Percentiles rank a stretch among this genome's conserved stretches.
Conservation (phyloP, 1,284 basidiomycete genomes). For the Leccinum olivaceoglutinosum region DNA sequence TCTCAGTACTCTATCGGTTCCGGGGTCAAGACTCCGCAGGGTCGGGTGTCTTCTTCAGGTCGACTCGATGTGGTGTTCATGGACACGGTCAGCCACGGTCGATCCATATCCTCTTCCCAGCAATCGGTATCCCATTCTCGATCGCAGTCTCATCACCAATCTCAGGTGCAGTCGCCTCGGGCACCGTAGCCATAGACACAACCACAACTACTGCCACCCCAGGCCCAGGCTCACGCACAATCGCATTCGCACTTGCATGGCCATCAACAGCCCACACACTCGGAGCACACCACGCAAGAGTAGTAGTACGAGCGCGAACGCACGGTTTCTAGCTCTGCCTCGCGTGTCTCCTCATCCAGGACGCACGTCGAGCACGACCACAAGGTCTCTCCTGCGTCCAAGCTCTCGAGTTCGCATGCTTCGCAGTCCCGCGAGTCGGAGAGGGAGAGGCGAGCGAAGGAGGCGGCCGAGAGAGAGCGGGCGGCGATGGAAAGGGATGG, state of each 20-base stretch:
- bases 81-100: slow-evolving; percentile 22
- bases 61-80: slow-evolving; percentile 21
- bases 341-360: slow-evolving; percentile 23
- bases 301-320: slow-evolving; percentile 18
- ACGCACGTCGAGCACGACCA: slow-evolving; percentile 25
- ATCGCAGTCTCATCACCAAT: slow-evolving; percentile 14
- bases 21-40: slow-evolving; percentile 26
- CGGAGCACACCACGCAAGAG: slow-evolving; percentile 24
- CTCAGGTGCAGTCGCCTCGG: neutral
- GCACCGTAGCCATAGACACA: neutral
- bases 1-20: slow-evolving; percentile 27
- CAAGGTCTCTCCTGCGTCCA: slow-evolving; percentile 23
- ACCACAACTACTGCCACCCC: neutral
- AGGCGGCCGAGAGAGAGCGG: slow-evolving; percentile 17
- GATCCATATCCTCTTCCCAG: slow-evolving; percentile 22
- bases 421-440: slow-evolving; percentile 24
- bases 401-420: slow-evolving; percentile 13
- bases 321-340: slow-evolving; percentile 22
- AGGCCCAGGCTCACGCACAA: neutral
- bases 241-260: neutral
- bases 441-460: slow-evolving; percentile 17
- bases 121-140: slow-evolving; percentile 12
- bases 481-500: neutral
- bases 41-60: slow-evolving; percentile 6
- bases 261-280: slow-evolving; percentile 14